Evolutionary conservation across 2,329 filamentous ascomycete species (phyloP).

Genomic region (Nothopassalora personata): DNA sequence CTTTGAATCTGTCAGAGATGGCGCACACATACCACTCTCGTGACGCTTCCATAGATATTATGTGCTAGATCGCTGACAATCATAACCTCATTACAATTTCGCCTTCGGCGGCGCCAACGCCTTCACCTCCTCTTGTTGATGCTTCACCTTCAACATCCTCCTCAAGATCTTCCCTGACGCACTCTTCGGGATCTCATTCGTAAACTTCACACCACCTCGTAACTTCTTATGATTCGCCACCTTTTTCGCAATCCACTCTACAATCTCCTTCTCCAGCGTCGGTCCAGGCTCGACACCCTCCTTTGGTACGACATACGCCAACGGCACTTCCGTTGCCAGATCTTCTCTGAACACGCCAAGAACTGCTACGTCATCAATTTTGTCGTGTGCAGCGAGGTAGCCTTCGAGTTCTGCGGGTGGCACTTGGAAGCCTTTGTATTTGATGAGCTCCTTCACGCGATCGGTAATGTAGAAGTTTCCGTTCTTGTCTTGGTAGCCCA

Average conservation of each 20-base stretch:
- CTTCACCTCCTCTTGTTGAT: background rate
- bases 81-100: background rate
- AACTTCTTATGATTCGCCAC: slow-evolving; percentile 59
- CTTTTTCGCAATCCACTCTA: slow-evolving; percentile 58
- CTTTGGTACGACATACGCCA: slow-evolving; percentile 53
- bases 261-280: slow-evolving; percentile 44
- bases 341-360: slow-evolving; percentile 49
- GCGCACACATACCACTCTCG: too few relatives aligned
- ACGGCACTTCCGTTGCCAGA: slow-evolving; percentile 52
- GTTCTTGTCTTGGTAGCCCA: slow-evolving; percentile 68
- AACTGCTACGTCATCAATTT: slow-evolving; percentile 55
- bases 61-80: background rate
- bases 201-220: slow-evolving; percentile 53
- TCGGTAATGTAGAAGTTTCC: slow-evolving; percentile 87
- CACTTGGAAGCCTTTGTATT: slow-evolving; percentile 47
- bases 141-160: slow-evolving; percentile 46
- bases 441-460: slow-evolving; percentile 60
- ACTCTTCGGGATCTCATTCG: slow-evolving; percentile 65
- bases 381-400: slow-evolving; percentile 43
- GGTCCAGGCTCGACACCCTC: slow-evolving; percentile 17
- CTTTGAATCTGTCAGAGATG: too few relatives aligned
- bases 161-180: slow-evolving; percentile 69
- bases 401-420: slow-evolving; percentile 44
- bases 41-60: too few relatives aligned
- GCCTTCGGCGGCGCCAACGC: background rate